Evolutionary conservation across 768 basidiomycete genomes (phyloP).

Genomic region (Mycena latifolia): DNA sequence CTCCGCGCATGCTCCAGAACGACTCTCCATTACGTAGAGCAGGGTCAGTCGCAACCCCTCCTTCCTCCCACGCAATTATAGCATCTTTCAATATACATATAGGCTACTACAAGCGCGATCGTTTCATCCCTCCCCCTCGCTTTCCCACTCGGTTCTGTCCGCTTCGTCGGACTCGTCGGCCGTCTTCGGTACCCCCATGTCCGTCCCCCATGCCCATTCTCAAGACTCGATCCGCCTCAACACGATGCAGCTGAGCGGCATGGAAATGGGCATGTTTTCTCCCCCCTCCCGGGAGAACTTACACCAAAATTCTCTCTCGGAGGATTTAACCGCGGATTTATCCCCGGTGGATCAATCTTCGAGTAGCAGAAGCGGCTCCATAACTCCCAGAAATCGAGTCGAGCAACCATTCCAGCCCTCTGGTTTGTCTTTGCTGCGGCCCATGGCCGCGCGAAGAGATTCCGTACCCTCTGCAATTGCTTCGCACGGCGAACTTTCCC

Average conservation of each 20-base stretch:
- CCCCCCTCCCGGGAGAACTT: constrained; percentile 37
- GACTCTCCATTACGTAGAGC: constrained; percentile 63
- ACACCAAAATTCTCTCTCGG: constrained; percentile 22
- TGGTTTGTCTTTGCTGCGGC: constrained; percentile 53
- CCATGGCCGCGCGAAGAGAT: not conserved
- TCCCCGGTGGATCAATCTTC: constrained; percentile 22
- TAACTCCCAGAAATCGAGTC: constrained; percentile 31
- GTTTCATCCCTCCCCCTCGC: constrained; percentile 52
- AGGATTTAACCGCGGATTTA: not conserved
- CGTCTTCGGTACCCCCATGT: constrained; percentile 27
- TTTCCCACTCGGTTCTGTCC: constrained; percentile 1
- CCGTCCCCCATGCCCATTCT: constrained; percentile 56
- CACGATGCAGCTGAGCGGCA: constrained; percentile 75
- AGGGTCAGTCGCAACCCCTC: constrained; percentile 57
- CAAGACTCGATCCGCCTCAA: constrained; percentile 73
- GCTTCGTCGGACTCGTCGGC: constrained; percentile 22
- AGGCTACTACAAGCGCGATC: constrained; percentile 72
- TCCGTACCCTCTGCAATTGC: constrained; percentile 18
- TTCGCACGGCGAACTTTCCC: constrained; percentile 12
- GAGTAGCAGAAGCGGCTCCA: constrained; percentile 29
- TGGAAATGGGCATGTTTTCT: constrained; percentile 51
- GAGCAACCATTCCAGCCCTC: constrained; percentile 44
- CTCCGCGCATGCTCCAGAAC: constrained; percentile 43
- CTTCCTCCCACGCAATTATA: constrained; percentile 34
- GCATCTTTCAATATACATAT: constrained; percentile 21